These are phyloP conservation scores for Lodderomyces parapsilosis DNA, from an alignment of 1,139 yeast genomes.

Conservation along the genomic window DNA sequence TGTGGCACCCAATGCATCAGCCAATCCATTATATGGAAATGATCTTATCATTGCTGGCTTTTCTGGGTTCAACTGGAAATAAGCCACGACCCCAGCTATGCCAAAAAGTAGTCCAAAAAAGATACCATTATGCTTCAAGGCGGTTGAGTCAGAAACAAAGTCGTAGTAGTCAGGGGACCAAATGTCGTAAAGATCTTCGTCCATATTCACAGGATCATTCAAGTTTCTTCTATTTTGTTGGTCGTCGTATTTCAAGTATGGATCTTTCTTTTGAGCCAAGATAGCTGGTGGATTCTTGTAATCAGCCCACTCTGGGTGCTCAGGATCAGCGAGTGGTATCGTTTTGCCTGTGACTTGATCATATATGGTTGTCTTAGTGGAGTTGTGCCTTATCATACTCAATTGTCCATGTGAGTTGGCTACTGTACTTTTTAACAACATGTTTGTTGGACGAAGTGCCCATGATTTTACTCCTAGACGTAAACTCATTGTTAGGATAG, in stretches of 20 bases:
- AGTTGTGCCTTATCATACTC: slow-evolving; percentile 18
- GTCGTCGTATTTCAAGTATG: slow-evolving; percentile 74
- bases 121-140: slow-evolving; percentile 50
- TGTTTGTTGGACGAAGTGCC: slow-evolving; percentile 1
- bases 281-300: slow-evolving; percentile 42
- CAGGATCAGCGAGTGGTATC: slow-evolving; percentile 44
- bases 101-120: slow-evolving; percentile 58
- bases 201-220: slow-evolving; percentile 68
- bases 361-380: slow-evolving; percentile 28
- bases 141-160: slow-evolving; percentile 58
- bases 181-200: slow-evolving; percentile 74
- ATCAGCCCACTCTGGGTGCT: slow-evolving; percentile 45
- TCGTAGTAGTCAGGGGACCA: slow-evolving; percentile 86
- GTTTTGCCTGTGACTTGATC: slow-evolving; percentile 44
- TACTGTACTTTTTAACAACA: not conserved
- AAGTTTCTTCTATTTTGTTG: slow-evolving; percentile 79
- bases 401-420: not conserved
- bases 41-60: slow-evolving; percentile 77
- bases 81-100: slow-evolving; percentile 54
- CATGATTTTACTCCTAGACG: slow-evolving; percentile 23
- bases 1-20: slow-evolving; percentile 68
- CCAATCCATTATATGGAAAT: slow-evolving; percentile 74
- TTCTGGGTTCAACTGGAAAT: slow-evolving; percentile 65
- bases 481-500: not conserved
- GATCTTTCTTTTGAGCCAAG: slow-evolving; percentile 66